Percentiles rank a stretch among this genome's conserved stretches.
These are phyloP conservation scores for Eudorina sp. DNA, from an alignment of 139 green algal species.

Conservation along the genomic window DNA sequence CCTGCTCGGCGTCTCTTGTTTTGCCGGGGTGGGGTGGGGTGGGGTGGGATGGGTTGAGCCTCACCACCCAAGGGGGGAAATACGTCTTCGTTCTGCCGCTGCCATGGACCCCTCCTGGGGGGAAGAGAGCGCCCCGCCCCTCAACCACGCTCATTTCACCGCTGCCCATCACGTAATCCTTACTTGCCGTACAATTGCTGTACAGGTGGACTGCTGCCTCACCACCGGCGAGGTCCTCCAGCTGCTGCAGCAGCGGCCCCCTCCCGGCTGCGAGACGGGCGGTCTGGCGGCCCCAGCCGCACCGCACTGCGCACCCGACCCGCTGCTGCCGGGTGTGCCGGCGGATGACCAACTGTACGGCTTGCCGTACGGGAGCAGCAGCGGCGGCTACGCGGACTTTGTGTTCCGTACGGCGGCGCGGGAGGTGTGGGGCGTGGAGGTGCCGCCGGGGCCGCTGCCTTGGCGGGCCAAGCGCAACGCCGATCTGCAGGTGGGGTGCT, in stretches of 20 bases:
- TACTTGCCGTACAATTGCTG: not conserved
- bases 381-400: conserved; percentile 91
- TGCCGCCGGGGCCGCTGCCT: conserved; percentile 78
- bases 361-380: conserved; percentile 60
- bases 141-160: no score
- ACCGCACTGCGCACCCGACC: not conserved
- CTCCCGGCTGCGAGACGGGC: conserved; percentile 4
- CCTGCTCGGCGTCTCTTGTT: no score
- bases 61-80: no score
- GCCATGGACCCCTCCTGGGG: no score
- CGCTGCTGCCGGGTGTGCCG: not conserved
- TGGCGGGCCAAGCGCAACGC: conserved; percentile 75
- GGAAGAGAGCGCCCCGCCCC: no score
- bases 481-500: conserved; percentile 81
- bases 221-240: conserved; percentile 89
- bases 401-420: conserved; percentile 81
- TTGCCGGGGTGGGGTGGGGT: no score
- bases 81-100: no score
- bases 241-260: conserved; percentile 74
- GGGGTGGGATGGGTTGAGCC: no score
- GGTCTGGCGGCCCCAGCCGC: conserved; percentile 6
- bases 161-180: no score
- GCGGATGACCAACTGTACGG: conserved; percentile 44
- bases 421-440: conserved; percentile 77
- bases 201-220: conserved; percentile 92